Evolutionary conservation across 2,329 filamentous ascomycete species (phyloP).

Genomic region (Xylariaceae sp.): DNA sequence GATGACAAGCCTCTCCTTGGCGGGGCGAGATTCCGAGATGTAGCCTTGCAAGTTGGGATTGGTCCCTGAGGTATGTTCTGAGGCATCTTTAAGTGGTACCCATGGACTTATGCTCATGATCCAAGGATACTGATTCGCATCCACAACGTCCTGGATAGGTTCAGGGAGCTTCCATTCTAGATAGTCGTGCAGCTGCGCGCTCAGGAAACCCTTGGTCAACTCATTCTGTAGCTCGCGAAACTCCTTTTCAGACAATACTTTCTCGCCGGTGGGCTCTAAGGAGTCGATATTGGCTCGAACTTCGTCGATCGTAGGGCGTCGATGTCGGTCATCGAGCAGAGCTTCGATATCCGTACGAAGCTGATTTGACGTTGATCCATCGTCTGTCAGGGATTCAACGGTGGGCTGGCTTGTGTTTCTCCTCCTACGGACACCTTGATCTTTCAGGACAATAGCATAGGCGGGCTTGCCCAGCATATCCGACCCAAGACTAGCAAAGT

Average conservation of each 20-base stretch:
- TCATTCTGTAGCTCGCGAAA: conserved; percentile 36
- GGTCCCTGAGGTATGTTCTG: conserved; percentile 4
- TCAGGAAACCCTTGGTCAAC: conserved; percentile 43
- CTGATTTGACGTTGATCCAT: conserved; percentile 8
- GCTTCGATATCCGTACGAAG: conserved; percentile 29
- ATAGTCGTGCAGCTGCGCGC: conserved; percentile 41
- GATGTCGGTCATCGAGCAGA: conserved; percentile 24
- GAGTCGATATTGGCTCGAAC: conserved; percentile 43
- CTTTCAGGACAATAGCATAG: conserved; percentile 44
- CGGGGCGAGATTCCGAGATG: conserved; percentile 17
- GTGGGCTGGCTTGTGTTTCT: neutral
- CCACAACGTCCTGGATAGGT: conserved; percentile 1
- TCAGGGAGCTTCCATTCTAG: conserved; percentile 15
- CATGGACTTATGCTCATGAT: conserved; percentile 37
- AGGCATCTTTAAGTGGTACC: conserved; percentile 28
- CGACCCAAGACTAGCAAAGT: conserved; percentile 19
- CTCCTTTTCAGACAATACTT: conserved; percentile 32
- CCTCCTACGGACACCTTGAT: conserved; percentile 20
- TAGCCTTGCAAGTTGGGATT: conserved; percentile 26
- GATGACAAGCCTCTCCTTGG: conserved; percentile 38
- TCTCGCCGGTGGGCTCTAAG: conserved; percentile 39
- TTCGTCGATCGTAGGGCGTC: conserved; percentile 29
- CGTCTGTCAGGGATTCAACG: conserved; percentile 1
- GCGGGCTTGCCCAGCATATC: conserved; percentile 35
- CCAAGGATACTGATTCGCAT: conserved; percentile 32